phyloP scores from a whole-genome alignment of 345 rosid species.

The Aegle marmelos region DNA sequence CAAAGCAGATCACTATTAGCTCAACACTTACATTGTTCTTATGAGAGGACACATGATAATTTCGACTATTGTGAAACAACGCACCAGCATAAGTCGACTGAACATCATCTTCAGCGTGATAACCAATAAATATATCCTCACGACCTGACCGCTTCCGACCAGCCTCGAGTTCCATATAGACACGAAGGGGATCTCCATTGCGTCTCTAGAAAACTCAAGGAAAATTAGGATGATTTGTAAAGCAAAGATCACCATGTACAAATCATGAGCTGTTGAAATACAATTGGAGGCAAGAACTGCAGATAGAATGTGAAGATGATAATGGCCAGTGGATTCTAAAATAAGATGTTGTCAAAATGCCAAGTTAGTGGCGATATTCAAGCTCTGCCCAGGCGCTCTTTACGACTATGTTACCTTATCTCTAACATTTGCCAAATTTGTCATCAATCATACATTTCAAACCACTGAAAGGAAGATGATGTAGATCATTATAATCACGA shows the following conservation, averaged over 20 bases:
- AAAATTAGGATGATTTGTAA: constrained; percentile 1
- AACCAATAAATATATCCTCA: constrained; percentile 87
- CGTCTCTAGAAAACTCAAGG: constrained; percentile 48
- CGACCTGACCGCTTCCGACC: constrained; percentile 77
- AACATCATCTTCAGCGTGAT: constrained; percentile 83
- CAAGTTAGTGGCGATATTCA: not conserved
- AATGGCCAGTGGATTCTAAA: not conserved
- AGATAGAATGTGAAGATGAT: not conserved
- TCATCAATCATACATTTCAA: not conserved
- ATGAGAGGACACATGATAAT: constrained; percentile 57
- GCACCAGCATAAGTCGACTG: constrained; percentile 91
- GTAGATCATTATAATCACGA: not conserved
- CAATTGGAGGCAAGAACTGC: constrained; percentile 1
- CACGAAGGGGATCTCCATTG: constrained; percentile 81
- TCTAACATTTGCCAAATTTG: not conserved
- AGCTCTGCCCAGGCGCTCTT: not conserved
- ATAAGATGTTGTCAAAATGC: not conserved
- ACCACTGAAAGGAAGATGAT: not conserved
- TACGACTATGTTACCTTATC: not conserved
- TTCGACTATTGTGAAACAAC: constrained; percentile 84
- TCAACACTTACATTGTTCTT: constrained; percentile 61
- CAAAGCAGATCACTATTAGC: not conserved
- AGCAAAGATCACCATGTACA: not conserved
- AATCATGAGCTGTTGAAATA: not conserved
- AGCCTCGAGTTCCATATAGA: constrained; percentile 93